Evolutionary conservation across 768 basidiomycete genomes (phyloP), one percentile per base, ranked within the genome.

Genomic region (Lactarius quietus): DNA sequence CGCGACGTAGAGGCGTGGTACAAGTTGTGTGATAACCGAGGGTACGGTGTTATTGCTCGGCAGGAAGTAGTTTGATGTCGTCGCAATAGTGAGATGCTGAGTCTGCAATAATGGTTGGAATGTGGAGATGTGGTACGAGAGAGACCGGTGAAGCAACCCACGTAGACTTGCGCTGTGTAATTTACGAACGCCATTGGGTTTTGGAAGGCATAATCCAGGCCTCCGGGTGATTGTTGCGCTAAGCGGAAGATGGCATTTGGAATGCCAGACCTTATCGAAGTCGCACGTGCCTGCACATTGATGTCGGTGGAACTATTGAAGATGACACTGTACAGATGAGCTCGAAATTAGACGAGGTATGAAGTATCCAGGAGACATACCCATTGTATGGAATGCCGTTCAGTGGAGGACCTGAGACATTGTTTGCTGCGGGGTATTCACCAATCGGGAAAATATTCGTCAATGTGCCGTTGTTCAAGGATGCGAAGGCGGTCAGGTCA

Each of bases 41-140:
- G 74, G 61, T 7, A 85, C 66, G 0, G 78, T 76, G 6, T 66
- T 58, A 61, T 83, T 80, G 7, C 70, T 62, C 1, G 73, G 62
- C 8, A 85, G 71, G 68, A 89, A 90, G 70, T 86, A 90, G n/a
- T 83, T 79, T 1, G 80, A 77, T 69, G 82, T 82, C 0, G 88
- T 86, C 9, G 81, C 75, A 4, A 86, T 65, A 4, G 87, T 76
- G 15, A 90, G 81, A 72, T 88, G 81, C 63, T 80, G 82, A 0
- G 82, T 85, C 89, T 84, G 60, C 73, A 31, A 23, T 62, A 29
- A 55, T 45, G 35, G 63, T 29, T 2, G 18, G 29, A 12, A 43
- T 59, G 57, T 65, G 26, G 33, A 68, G 14, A 59, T 18, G 20
- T 36, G 45, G 20, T 23, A 10, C 33, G 53, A 28, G 31, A 26